Evolutionary conservation across 2,329 filamentous ascomycete genomes (phyloP).

Genomic region (Alternaria conjuncta): DNA sequence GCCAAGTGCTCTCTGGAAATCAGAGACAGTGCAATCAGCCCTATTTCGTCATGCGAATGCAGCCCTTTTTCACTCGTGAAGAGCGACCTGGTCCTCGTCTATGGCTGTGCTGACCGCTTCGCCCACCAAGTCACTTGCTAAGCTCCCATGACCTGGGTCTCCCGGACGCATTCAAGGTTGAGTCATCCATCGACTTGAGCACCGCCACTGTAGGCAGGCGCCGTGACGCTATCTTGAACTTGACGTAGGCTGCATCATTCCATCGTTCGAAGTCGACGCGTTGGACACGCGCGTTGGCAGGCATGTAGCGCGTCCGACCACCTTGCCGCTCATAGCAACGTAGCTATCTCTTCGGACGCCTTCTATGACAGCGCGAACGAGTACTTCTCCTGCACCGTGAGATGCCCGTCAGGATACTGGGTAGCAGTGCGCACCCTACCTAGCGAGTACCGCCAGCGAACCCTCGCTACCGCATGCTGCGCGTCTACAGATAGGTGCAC

Average conservation of each 20-base stretch:
- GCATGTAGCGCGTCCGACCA: background rate
- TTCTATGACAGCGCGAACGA: background rate
- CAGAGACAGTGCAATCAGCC: conserved; percentile 15
- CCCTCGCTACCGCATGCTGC: background rate
- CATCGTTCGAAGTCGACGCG: background rate
- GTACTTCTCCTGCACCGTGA: background rate
- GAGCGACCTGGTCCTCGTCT: conserved; percentile 32
- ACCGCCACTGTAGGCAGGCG: background rate
- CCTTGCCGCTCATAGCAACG: conserved; percentile 2
- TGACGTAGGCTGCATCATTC: background rate
- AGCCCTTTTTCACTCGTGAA: conserved; percentile 23
- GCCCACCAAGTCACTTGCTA: conserved; percentile 36
- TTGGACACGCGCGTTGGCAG: conserved; percentile 8
- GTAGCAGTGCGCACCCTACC: background rate
- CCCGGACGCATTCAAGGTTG: conserved; percentile 8
- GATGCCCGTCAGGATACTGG: too few relatives aligned
- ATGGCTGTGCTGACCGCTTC: conserved; percentile 40
- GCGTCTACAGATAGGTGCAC: background rate
- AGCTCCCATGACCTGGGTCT: conserved; percentile 34
- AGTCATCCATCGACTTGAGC: conserved; percentile 19
- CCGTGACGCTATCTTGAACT: background rate
- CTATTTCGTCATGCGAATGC: conserved; percentile 24
- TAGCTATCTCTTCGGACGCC: background rate
- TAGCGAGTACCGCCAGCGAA: background rate
- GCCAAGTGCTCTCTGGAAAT: conserved; percentile 15